Conservation (phyloP, 2,329 filamentous ascomycete species). For the Lasiodiplodia sp. region DNA sequence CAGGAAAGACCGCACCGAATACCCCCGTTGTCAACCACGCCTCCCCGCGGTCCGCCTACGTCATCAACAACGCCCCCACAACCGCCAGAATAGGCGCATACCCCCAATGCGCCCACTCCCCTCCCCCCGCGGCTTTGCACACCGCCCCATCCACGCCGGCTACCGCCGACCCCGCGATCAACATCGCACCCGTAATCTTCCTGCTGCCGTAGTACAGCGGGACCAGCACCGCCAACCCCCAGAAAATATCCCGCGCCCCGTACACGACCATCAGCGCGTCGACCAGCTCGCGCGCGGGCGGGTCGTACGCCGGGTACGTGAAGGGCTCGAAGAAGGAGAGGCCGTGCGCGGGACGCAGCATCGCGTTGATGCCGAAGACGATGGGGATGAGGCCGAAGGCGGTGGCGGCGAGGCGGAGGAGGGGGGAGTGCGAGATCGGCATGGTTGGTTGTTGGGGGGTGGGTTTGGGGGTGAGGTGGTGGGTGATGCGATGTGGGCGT, state of each 20-base stretch:
- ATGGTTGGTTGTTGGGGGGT: neutral
- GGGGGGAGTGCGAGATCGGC: neutral
- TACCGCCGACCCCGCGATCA: constrained; percentile 52
- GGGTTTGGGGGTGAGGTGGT: neutral
- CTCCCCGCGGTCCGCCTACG: neutral
- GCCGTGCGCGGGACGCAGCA: constrained; percentile 45
- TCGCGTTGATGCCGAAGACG: constrained; percentile 51
- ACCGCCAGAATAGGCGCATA: constrained; percentile 53
- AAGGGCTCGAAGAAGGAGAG: constrained; percentile 47
- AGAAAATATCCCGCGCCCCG: constrained; percentile 59
- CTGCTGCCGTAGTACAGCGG: constrained; percentile 49
- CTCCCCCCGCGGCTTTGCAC: constrained; percentile 50
- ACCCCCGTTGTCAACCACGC: no score
- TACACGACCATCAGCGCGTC: constrained; percentile 57
- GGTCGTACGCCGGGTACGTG: constrained; percentile 47
- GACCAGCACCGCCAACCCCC: constrained; percentile 51
- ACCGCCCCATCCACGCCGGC: constrained; percentile 57
- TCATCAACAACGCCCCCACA: constrained; percentile 40
- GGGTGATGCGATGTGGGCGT: neutral
- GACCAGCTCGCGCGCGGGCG: constrained; percentile 49
- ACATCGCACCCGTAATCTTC: constrained; percentile 52
- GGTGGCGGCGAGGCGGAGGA: constrained; percentile 23
- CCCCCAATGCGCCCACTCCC: constrained; percentile 60
- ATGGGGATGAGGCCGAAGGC: constrained; percentile 42
- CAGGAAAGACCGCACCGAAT: no score